Evolutionary conservation across 208 protist species (phyloP).

Genomic region (Giardia duodenalis): DNA sequence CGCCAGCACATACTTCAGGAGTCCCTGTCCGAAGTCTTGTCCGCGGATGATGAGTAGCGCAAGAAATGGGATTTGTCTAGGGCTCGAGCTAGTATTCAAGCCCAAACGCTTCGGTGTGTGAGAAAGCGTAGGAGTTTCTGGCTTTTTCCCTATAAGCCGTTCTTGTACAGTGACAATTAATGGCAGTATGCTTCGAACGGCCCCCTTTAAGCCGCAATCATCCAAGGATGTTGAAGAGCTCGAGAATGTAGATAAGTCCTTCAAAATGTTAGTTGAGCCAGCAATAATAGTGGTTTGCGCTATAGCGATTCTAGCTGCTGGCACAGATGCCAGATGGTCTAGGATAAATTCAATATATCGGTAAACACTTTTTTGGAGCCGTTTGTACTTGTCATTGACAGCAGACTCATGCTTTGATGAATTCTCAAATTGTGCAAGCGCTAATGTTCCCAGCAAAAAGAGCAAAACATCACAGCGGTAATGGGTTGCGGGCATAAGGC

Average conservation of each 20-base stretch:
- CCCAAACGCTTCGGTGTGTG: no score
- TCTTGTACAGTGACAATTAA: neutral
- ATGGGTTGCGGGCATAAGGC: neutral
- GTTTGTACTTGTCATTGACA: neutral
- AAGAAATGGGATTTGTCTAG: conserved; percentile 10
- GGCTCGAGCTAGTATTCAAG: no score
- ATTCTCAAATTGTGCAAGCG: neutral
- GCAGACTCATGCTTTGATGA: no score
- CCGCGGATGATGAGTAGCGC: neutral
- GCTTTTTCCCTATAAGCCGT: neutral
- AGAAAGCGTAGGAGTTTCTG: no score
- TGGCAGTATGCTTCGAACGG: neutral
- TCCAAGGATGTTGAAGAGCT: neutral
- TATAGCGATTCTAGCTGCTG: neutral
- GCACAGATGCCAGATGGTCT: neutral
- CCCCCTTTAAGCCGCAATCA: neutral
- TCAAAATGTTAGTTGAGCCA: neutral
- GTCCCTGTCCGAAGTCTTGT: neutral
- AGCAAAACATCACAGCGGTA: neutral
- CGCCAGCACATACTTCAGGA: neutral
- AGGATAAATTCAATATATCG: neutral
- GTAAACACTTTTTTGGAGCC: neutral
- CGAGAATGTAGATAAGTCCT: neutral
- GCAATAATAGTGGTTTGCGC: neutral
- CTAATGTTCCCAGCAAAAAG: neutral